These are phyloP conservation scores for Zalaria obscura DNA, from an alignment of 2,329 filamentous ascomycete genomes.

Conservation along the genomic window DNA sequence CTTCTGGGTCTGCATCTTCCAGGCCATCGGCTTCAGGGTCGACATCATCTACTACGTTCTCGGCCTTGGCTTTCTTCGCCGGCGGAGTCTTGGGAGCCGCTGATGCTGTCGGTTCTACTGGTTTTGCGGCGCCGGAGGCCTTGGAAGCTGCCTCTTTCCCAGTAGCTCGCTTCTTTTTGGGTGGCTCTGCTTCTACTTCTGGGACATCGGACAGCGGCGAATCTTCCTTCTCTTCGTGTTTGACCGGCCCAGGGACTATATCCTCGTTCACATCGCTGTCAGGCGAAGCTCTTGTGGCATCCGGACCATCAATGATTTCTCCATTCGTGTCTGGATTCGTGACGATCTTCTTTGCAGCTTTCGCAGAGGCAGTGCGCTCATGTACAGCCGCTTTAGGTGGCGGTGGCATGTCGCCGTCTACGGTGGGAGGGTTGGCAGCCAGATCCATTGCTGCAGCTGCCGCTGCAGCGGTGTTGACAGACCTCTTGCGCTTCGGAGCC, in stretches of 20 bases:
- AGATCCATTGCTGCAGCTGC: background rate
- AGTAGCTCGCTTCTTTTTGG: slow-evolving; percentile 11
- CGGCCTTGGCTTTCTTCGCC: slow-evolving; percentile 10
- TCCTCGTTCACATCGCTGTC: slow-evolving; percentile 21
- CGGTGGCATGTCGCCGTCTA: background rate
- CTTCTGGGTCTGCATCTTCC: slow-evolving; percentile 39
- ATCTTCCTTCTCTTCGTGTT: slow-evolving; percentile 12
- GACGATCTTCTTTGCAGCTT: background rate
- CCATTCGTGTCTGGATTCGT: slow-evolving; percentile 21
- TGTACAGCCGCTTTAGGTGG: background rate
- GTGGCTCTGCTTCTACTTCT: slow-evolving; percentile 15
- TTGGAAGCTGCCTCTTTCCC: slow-evolving; percentile 6
- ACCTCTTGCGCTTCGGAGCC: slow-evolving; percentile 4
- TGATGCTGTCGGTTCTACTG: slow-evolving; percentile 8
- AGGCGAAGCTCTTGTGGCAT: slow-evolving; percentile 28
- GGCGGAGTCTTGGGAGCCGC: slow-evolving; percentile 7
- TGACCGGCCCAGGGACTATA: slow-evolving; percentile 13
- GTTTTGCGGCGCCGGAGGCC: slow-evolving; percentile 7
- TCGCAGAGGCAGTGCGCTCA: slow-evolving; percentile 1
- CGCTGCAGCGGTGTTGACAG: background rate
- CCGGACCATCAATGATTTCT: slow-evolving; percentile 27
- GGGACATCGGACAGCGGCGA: slow-evolving; percentile 21
- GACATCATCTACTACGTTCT: slow-evolving; percentile 10
- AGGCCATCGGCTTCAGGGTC: slow-evolving; percentile 42
- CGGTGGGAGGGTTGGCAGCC: background rate